Conservation (phyloP, 495 filamentous ascomycete species). For the Amniculicola lignicola region DNA sequence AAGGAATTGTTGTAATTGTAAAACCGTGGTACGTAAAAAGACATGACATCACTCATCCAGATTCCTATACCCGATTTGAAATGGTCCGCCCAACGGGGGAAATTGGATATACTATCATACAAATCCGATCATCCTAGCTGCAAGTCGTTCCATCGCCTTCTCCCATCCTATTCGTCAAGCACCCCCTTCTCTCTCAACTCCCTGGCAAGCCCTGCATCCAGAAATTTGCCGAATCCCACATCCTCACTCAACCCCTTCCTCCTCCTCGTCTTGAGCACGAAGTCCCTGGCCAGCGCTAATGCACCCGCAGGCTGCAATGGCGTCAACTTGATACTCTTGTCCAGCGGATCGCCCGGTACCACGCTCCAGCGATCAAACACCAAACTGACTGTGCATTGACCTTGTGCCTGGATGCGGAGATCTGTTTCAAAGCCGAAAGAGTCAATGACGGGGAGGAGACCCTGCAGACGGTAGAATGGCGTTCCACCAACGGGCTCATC, state of each 20-base stretch:
- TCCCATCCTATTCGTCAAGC: constrained; percentile 55
- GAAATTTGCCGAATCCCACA: constrained; percentile 89
- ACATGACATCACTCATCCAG: too few species aligned
- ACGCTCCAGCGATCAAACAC: constrained; percentile 95
- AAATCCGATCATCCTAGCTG: too few species aligned
- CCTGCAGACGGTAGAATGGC: constrained; percentile 82
- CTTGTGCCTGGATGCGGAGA: constrained; percentile 86
- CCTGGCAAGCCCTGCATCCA: constrained; percentile 90
- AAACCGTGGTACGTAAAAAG: too few species aligned
- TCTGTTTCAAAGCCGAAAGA: constrained; percentile 97
- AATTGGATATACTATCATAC: too few species aligned
- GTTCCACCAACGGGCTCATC: constrained; percentile 94
- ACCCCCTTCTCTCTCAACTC: constrained; percentile 85
- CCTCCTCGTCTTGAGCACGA: constrained; percentile 90
- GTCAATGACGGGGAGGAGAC: constrained; percentile 92
- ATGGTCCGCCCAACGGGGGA: too few species aligned
- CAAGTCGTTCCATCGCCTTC: too few species aligned
- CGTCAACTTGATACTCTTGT: constrained; percentile 75
- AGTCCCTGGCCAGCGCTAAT: constrained; percentile 87
- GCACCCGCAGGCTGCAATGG: constrained; percentile 83
- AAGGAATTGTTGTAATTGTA: too few species aligned
- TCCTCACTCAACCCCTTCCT: constrained; percentile 95
- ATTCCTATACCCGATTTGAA: too few species aligned
- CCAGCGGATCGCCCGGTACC: constrained; percentile 91
- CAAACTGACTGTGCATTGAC: constrained; percentile 82